phyloP scores from a whole-genome alignment of 768 basidiomycete species.

The Pulveroboletus sp. region DNA sequence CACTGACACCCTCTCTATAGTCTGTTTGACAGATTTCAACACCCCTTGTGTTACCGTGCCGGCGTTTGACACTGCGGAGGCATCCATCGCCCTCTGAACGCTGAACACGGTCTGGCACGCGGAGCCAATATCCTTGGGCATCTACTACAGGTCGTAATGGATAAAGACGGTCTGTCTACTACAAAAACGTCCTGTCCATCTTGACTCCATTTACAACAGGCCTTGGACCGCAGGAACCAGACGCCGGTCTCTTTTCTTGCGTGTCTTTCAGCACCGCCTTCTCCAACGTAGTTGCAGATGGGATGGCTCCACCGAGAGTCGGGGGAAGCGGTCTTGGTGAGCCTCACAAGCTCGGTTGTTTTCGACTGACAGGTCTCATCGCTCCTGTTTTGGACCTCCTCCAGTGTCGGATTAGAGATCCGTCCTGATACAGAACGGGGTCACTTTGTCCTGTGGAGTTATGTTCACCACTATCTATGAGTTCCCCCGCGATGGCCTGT shows the following conservation, averaged over 20 bases:
- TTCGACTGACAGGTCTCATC: neutral
- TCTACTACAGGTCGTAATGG: too few species aligned
- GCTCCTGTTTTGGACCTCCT: slow-evolving; percentile 2
- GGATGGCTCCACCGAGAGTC: too few species aligned
- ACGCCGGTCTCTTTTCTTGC: neutral
- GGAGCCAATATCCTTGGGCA: neutral
- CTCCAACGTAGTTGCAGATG: too few species aligned
- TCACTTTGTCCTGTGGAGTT: neutral
- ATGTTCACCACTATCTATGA: neutral
- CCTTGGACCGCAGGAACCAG: neutral
- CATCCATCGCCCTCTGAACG: neutral
- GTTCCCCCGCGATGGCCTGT: slow-evolving; percentile 3
- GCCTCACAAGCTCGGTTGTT: too few species aligned
- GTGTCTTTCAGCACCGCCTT: neutral
- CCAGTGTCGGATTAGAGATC: slow-evolving; percentile 1
- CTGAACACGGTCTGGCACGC: neutral
- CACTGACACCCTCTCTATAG: too few species aligned
- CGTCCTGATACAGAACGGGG: slow-evolving; percentile 4
- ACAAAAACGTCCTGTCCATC: neutral
- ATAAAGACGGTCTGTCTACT: neutral
- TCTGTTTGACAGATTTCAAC: slow-evolving; percentile 4
- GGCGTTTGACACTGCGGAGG: slow-evolving; percentile 6
- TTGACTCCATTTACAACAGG: neutral
- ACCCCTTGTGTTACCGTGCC: too few species aligned
- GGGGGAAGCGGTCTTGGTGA: too few species aligned